Percentiles rank a stretch among this genome's conserved stretches.
These are phyloP conservation scores for Sugiyamaella neomexicana DNA, from an alignment of 1,139 yeast species.

Conservation along the genomic window DNA sequence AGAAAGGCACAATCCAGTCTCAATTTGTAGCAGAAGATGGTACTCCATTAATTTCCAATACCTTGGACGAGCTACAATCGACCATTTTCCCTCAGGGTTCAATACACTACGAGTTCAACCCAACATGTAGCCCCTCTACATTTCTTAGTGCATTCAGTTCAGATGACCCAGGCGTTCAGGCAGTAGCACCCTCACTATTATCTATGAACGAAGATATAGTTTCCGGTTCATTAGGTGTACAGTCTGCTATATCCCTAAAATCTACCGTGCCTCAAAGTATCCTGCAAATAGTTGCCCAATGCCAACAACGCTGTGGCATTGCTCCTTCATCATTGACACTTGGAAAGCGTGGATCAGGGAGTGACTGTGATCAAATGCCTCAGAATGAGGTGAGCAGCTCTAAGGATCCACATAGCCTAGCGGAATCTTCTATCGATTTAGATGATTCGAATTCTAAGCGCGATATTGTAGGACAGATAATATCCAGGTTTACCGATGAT, in stretches of 20 bases:
- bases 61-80: constrained; percentile 21
- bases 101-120: constrained; percentile 26
- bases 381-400: neutral
- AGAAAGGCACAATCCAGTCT: constrained; percentile 26
- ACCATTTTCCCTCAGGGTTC: constrained; percentile 28
- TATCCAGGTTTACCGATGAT: constrained; percentile 14
- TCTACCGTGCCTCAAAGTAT: constrained; percentile 6
- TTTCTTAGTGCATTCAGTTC: constrained; percentile 24
- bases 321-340: neutral
- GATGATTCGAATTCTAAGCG: neutral
- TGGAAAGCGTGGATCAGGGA: neutral
- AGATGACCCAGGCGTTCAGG: constrained; percentile 26
- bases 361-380: neutral
- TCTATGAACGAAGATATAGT: constrained; percentile 6
- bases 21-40: constrained; percentile 29
- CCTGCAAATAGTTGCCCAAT: constrained; percentile 4
- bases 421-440: neutral
- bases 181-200: constrained; percentile 16
- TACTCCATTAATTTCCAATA: constrained; percentile 24
- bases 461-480: constrained; percentile 9
- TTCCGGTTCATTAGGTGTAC: constrained; percentile 4
- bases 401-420: neutral
- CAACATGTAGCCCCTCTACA: constrained; percentile 24
- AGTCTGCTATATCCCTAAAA: constrained; percentile 1
- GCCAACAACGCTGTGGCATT: constrained; percentile 7